Evolutionary conservation across 2,329 filamentous ascomycete species (phyloP).

Genomic region (Apiospora malaysiana): DNA sequence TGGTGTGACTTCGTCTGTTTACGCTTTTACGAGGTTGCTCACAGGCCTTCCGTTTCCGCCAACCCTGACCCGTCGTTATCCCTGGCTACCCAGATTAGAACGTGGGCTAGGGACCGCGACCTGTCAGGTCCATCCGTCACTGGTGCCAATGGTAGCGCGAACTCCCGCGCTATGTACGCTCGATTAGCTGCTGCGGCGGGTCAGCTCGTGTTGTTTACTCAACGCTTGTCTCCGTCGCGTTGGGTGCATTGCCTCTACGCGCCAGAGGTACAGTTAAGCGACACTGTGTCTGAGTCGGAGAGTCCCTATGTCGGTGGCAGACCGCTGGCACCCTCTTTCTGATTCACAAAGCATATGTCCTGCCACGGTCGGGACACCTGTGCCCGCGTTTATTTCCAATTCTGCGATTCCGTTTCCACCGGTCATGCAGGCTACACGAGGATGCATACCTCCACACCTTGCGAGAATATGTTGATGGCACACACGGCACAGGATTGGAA

Average conservation of each 20-base stretch:
- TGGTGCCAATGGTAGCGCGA: no score
- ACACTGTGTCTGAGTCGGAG: not conserved
- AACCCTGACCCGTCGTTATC: no score
- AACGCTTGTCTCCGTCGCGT: slow-evolving; percentile 1
- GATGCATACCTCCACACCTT: slow-evolving; percentile 7
- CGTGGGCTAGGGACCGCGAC: no score
- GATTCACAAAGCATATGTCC: not conserved
- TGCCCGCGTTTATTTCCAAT: not conserved
- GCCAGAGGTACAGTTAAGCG: not conserved
- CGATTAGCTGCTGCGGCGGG: not conserved
- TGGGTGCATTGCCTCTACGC: slow-evolving; percentile 1
- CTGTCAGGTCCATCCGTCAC: no score
- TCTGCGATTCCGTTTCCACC: not conserved
- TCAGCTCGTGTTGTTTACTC: not conserved
- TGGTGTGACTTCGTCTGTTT: no score
- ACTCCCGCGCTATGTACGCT: no score
- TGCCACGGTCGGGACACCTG: not conserved
- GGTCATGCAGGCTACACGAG: not conserved
- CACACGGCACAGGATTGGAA: no score
- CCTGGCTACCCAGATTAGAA: no score
- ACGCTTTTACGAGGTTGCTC: no score
- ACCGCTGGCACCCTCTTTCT: not conserved
- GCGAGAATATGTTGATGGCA: no score
- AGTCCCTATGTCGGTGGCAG: not conserved
- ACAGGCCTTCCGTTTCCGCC: no score